Evolutionary conservation across 2,329 filamentous ascomycete genomes (phyloP), one percentile per base, ranked within the genome.

Genomic region (Sporothrix sp.): DNA sequence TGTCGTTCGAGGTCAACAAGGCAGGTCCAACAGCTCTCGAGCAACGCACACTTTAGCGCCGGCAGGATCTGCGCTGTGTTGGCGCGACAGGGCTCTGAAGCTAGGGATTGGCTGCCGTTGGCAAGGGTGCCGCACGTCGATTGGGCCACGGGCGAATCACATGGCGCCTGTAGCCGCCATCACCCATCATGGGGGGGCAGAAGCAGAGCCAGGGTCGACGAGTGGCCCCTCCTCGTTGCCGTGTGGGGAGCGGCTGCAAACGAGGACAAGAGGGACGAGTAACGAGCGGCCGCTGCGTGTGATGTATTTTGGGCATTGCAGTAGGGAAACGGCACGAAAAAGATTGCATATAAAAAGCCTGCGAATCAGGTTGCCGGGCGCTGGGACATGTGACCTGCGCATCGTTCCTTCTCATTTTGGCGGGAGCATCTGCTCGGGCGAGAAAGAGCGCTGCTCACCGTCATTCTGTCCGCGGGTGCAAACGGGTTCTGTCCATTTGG

Each of bases 71-170:
- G 45, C 51, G 33, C 37, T 53, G 52, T 54, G 55, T 47, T 54
- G 53, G 48, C 52, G 43, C 23, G 35, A 40, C 53, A 54, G 52
- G 56, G 46, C 36, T 37, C 48, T 57, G 33, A 47, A 48, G 43
- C 46, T 48, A 48, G 46, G 47, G 53, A 58, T 58, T 58, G 56
- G 56, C 52, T 56, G 56, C 52, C 53, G 53, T 18, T 21, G 27
- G 45, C 55, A 54, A 44, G 56, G 53, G 40, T 49, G 30, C 14
- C 51, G 50, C 54, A 49, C 43, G 50, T 53, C 51, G 33, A 46
- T 32, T 46, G 51, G 32, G 6, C 25, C 16, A 37, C 48, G 38
- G 47, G 40, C 56, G 52, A 57, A 57, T 57, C 56, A 57, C 27
- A 56, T 40, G 43, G 39, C 48, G 39, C 48, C 54, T 56, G 51